Conservation (phyloP, 2,329 filamentous ascomycete species). For the Pseudogymnoascus verrucosus region DNA sequence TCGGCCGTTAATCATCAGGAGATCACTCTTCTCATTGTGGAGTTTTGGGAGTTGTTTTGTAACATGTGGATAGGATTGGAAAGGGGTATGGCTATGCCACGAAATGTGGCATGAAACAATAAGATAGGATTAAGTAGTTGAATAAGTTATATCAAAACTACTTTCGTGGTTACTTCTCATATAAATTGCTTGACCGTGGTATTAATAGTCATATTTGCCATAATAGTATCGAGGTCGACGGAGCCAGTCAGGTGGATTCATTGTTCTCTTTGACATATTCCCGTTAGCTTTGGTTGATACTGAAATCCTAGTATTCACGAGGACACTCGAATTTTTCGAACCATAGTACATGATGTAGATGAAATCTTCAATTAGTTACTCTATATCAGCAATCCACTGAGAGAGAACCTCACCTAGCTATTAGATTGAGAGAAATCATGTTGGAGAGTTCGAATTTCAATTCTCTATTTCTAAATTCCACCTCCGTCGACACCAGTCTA, state of each 20-base stretch:
- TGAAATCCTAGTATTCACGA: too few species aligned
- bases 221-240: too few species aligned
- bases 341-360: too few species aligned
- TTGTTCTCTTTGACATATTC: too few species aligned
- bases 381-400: too few species aligned
- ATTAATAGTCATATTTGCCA: too few species aligned
- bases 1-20: slow-evolving; percentile 7
- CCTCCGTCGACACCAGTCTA: too few species aligned
- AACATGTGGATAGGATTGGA: slow-evolving; percentile 2
- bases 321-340: too few species aligned
- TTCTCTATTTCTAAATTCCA: not conserved
- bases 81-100: slow-evolving; percentile 3
- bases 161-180: not conserved
- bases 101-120: slow-evolving; percentile 3
- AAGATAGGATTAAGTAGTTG: not conserved
- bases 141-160: not conserved
- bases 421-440: not conserved
- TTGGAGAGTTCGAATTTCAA: not conserved
- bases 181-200: not conserved
- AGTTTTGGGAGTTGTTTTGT: slow-evolving; percentile 6
- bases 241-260: too few species aligned
- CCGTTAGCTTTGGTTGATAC: too few species aligned
- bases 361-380: too few species aligned
- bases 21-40: slow-evolving; percentile 5
- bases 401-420: too few species aligned